Evolutionary conservation across 1,284 basidiomycete genomes (phyloP).

Genomic region (Mrakiaceae sp.): DNA sequence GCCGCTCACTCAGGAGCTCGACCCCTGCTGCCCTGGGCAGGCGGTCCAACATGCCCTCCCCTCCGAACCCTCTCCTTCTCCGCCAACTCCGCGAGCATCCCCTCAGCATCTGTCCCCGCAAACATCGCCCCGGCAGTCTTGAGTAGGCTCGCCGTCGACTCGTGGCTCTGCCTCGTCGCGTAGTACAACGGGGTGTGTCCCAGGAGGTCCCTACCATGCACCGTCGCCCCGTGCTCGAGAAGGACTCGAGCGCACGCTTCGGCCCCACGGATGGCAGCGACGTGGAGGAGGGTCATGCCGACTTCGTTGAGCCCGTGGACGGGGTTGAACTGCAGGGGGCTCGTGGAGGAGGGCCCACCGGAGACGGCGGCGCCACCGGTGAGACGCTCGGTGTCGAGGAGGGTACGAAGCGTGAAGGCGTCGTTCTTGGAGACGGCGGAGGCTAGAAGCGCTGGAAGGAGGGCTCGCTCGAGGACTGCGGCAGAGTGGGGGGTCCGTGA

Average conservation of each 20-base stretch:
- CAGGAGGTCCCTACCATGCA: slow-evolving; percentile 63
- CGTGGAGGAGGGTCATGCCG: slow-evolving; percentile 65
- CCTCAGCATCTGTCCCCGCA: slow-evolving; percentile 23
- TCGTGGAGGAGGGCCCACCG: not conserved
- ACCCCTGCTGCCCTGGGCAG: too few relatives aligned
- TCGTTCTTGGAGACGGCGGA: slow-evolving; percentile 62
- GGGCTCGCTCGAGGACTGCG: slow-evolving; percentile 50
- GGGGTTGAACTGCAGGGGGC: slow-evolving; percentile 16
- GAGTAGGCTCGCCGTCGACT: slow-evolving; percentile 22
- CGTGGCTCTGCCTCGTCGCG: slow-evolving; percentile 26
- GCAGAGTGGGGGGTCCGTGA: slow-evolving; percentile 62
- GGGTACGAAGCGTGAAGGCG: slow-evolving; percentile 45
- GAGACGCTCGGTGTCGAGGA: slow-evolving; percentile 32
- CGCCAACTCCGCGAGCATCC: slow-evolving; percentile 15
- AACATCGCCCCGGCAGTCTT: slow-evolving; percentile 28
- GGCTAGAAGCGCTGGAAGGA: slow-evolving; percentile 63
- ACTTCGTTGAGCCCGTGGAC: slow-evolving; percentile 45
- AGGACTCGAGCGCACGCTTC: slow-evolving; percentile 47
- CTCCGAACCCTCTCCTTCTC: not conserved
- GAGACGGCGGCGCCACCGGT: not conserved
- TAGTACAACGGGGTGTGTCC: slow-evolving; percentile 38
- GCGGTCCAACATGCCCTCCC: too few relatives aligned
- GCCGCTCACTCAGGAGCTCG: too few relatives aligned
- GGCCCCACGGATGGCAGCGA: slow-evolving; percentile 62
- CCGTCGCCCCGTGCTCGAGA: slow-evolving; percentile 67